Percentiles rank a stretch among this genome's conserved stretches.
Conservation (phyloP, 2,329 filamentous ascomycete species). For the Geosmithia putterillii region DNA sequence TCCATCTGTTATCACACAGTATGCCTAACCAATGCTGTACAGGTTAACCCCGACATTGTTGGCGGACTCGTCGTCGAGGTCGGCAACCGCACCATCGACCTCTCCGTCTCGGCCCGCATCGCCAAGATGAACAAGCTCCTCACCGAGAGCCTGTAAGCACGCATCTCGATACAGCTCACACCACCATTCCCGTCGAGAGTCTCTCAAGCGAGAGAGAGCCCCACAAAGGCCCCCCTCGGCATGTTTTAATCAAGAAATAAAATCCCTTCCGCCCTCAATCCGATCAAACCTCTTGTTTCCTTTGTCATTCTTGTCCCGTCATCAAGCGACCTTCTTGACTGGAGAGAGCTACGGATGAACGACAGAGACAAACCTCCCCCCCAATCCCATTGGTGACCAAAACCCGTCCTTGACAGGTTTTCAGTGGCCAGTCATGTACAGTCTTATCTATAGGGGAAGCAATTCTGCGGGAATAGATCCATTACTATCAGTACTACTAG, state of each 20-base stretch:
- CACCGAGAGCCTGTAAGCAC: constrained; percentile 78
- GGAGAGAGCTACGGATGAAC: background rate
- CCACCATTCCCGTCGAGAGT: background rate
- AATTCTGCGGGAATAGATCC: constrained; percentile 2
- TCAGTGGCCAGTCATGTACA: background rate
- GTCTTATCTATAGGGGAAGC: background rate
- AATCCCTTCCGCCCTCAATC: background rate
- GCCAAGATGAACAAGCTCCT: constrained; percentile 99
- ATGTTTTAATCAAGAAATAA: constrained; percentile 3
- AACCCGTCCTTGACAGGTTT: no score
- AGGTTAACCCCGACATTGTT: constrained; percentile 91
- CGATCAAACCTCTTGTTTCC: background rate
- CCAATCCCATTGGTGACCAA: no score
- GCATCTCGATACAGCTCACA: background rate
- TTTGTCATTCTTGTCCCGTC: background rate
- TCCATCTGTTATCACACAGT: no score
- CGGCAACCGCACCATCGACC: constrained; percentile 94
- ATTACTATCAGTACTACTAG: background rate
- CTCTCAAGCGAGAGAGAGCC: background rate
- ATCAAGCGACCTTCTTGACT: background rate
- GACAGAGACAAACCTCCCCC: no score
- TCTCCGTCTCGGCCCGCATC: constrained; percentile 89
- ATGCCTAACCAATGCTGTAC: background rate
- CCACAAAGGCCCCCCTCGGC: background rate
- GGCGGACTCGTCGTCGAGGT: constrained; percentile 93